phyloP scores from a whole-genome alignment of 495 filamentous ascomycete genomes.

The Xylaria castorea region DNA sequence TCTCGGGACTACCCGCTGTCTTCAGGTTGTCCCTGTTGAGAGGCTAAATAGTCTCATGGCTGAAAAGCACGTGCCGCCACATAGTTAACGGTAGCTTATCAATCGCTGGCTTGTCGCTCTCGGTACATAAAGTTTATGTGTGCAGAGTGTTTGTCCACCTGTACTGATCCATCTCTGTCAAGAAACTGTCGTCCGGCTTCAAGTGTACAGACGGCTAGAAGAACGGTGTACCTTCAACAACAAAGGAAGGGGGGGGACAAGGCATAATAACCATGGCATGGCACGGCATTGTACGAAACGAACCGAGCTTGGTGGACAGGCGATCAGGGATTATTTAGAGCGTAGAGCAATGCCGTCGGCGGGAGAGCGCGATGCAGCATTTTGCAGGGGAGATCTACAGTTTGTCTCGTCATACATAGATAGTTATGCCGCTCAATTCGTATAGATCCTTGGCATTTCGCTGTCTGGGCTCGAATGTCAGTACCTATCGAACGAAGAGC shows the following conservation, averaged over 20 bases:
- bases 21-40: not conserved
- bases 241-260: not conserved
- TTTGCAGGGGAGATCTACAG: slow-evolving; percentile 7
- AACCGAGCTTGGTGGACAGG: not conserved
- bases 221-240: not conserved
- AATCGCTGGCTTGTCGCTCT: not conserved
- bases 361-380: not conserved
- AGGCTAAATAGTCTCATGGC: not conserved
- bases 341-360: not conserved
- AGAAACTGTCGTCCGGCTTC: not conserved
- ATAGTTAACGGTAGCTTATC: not conserved
- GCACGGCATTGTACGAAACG: slow-evolving; percentile 6
- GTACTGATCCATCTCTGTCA: not conserved
- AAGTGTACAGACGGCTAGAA: not conserved
- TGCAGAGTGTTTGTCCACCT: not conserved
- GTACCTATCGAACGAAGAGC: not conserved
- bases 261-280: not conserved
- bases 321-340: slow-evolving; percentile 8
- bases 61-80: not conserved
- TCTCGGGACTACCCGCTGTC: slow-evolving; percentile 22
- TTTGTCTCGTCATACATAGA: not conserved
- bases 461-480: not conserved
- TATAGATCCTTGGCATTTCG: slow-evolving; percentile 11
- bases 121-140: not conserved
- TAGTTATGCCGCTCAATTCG: not conserved